Base-by-base conservation (phyloP, 345 rosid species). In the Alliaria petiolata region DNA sequence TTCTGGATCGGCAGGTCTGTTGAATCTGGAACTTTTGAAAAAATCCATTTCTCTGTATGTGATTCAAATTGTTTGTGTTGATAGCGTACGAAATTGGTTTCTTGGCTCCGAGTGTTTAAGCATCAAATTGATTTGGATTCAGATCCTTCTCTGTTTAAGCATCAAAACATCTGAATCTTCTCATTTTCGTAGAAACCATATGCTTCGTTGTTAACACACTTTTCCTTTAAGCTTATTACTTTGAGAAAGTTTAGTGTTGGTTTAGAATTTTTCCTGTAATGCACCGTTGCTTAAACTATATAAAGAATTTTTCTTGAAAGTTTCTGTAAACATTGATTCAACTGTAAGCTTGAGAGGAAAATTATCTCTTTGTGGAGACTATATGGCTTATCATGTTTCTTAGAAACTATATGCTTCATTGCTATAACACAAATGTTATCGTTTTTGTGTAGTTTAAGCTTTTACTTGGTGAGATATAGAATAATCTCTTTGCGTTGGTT, bases 1-100 rank as follows among this genome's bases (percentile, higher is more conserved):
- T 95, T 95, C 79, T 81, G 84, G 86, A 81, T 95, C 80, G 92
- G 97, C 91, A 91, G 97, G 99, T 89, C 5, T 45, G 46, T n/a
- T 35, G 30, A 57, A 56, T 56, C 62, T 56, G 2, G 8, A 5
- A 11, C 10, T 25, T 12, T 42, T 7, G 1, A 11, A 13, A n/a
- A n/a, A 6, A 53, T 15, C 20, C 10, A 6, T 49, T 38, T 40
- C 30, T 40, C 2, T 42, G 28, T 26, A 26, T 46, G 2, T 13
- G 43, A 31, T 46, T 62, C 17, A 28, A 16, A 30, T 15, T 7
- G 13, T 13, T 20, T 33, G 40, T 17, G 40, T 52, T 0, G 7
- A 14, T 6, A 6, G 3, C 13, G 6, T 52, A 14, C 4, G 15
- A 34, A 49, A 10, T 49, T 25, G 14, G n/a, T n/a, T n/a, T n/a